Conservation (phyloP, 1,284 basidiomycete genomes). For the Dichomitus squalens region DNA sequence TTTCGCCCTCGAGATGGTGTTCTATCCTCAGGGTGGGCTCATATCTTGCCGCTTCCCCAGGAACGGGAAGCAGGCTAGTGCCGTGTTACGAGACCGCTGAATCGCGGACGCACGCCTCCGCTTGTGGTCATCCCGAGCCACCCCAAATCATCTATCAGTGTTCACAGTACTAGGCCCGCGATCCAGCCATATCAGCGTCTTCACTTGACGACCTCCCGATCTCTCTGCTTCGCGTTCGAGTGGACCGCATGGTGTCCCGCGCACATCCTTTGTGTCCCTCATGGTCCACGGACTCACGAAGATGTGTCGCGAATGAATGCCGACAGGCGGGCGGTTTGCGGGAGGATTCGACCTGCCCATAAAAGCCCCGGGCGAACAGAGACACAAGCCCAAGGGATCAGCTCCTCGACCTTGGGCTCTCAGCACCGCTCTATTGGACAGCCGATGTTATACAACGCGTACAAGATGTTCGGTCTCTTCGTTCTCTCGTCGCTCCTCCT, state of each 20-base stretch:
- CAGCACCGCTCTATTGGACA: neutral
- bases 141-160: neutral
- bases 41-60: neutral
- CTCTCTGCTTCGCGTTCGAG: neutral
- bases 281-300: neutral
- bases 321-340: neutral
- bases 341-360: neutral
- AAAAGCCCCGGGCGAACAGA: neutral
- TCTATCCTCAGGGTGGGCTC: neutral
- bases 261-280: neutral
- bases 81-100: neutral
- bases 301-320: neutral
- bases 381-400: neutral
- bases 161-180: neutral
- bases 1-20: neutral
- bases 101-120: neutral
- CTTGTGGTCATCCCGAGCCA: neutral
- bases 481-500: conserved; percentile 20
- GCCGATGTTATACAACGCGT: neutral
- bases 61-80: neutral
- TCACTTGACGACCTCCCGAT: neutral
- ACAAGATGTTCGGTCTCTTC: conserved; percentile 18
- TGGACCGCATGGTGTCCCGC: neutral
- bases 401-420: neutral
- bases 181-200: neutral